Conservation (phyloP, 139 green algal genomes). For the Diplosphaera chodatii region DNA sequence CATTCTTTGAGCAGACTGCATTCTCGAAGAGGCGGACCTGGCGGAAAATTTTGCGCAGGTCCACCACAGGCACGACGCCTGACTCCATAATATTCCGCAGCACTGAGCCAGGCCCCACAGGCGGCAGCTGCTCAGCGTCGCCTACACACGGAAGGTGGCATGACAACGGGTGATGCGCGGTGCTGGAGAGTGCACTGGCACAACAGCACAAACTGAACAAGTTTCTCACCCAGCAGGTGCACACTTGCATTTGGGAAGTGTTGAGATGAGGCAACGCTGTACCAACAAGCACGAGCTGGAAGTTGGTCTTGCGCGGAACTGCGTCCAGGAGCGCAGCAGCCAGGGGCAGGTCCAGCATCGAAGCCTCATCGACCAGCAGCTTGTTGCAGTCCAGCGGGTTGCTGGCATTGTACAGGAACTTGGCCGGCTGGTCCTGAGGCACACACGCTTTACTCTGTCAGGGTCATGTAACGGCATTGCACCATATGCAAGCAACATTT, state of each 20-base stretch:
- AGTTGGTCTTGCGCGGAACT: slow-evolving; percentile 18
- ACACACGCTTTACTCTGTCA: no score
- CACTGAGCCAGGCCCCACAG: slow-evolving; percentile 60
- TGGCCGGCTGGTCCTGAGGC: not conserved
- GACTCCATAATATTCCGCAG: slow-evolving; percentile 43
- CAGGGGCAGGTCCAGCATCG: slow-evolving; percentile 75
- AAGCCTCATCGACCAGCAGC: slow-evolving; percentile 75
- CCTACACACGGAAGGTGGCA: slow-evolving; percentile 12
- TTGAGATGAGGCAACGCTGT: no score
- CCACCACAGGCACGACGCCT: slow-evolving; percentile 42
- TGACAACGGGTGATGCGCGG: no score
- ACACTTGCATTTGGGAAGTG: no score
- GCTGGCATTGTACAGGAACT: not conserved
- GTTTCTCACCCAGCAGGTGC: no score
- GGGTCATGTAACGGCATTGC: no score
- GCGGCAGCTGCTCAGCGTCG: slow-evolving; percentile 82
- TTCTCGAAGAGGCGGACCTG: slow-evolving; percentile 3
- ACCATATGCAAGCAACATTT: no score
- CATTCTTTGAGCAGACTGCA: no score
- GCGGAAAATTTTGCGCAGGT: slow-evolving; percentile 69
- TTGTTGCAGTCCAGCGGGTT: slow-evolving; percentile 32
- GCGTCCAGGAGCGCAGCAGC: slow-evolving; percentile 58
- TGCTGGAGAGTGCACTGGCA: no score
- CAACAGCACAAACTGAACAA: no score
- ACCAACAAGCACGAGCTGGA: slow-evolving; percentile 69